These are phyloP conservation scores for Suillus luteus DNA, from an alignment of 768 basidiomycete genomes.

Conservation along the genomic window DNA sequence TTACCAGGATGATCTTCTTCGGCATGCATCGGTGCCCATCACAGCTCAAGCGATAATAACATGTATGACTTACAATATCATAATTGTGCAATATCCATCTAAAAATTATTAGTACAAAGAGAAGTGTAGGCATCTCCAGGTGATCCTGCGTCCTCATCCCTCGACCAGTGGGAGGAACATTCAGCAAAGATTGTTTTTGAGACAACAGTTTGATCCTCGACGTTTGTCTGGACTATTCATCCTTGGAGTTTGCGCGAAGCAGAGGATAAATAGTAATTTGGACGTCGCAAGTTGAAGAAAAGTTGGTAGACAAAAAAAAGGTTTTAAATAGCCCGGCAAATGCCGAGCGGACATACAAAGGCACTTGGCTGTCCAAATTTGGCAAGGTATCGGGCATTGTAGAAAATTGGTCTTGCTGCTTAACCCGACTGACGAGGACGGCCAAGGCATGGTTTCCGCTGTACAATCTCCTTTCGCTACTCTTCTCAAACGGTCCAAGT, in stretches of 20 bases:
- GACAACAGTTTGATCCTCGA: conserved; percentile 64
- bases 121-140: conserved; percentile 76
- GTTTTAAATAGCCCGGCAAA: conserved; percentile 36
- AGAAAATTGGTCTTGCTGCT: conserved; percentile 3
- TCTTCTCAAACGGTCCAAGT: conserved; percentile 80
- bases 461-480: conserved; percentile 64
- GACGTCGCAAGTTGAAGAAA: conserved; percentile 54
- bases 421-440: conserved; percentile 6
- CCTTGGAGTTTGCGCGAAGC: conserved; percentile 45
- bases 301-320: neutral
- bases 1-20: conserved; percentile 89
- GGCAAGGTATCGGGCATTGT: neutral
- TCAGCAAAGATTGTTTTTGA: conserved; percentile 96
- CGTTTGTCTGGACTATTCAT: conserved; percentile 89
- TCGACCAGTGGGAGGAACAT: conserved; percentile 87
- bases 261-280: conserved; percentile 80
- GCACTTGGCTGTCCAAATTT: neutral
- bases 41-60: neutral
- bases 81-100: conserved; percentile 28
- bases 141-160: conserved; percentile 90
- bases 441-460: conserved; percentile 21
- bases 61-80: conserved; percentile 12
- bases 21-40: conserved; percentile 37
- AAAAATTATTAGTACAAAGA: conserved; percentile 16
- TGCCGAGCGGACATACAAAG: conserved; percentile 22